Conservation (phyloP, 306 rosid species). For the Acacia crassicarpa region DNA sequence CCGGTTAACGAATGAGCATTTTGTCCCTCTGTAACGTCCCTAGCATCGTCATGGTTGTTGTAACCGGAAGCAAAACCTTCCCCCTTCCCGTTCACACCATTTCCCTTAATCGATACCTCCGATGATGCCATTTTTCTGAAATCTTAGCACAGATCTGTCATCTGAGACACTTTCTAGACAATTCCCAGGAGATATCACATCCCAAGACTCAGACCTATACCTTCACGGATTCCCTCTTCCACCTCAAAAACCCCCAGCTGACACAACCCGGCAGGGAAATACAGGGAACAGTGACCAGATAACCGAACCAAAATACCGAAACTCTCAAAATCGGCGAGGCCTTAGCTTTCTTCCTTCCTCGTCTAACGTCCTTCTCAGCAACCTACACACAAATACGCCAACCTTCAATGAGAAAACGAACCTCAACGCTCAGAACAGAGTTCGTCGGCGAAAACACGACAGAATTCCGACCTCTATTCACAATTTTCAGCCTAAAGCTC, state of each 20-base stretch:
- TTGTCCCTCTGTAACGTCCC: constrained; percentile 39
- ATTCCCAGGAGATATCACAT: constrained; percentile 17
- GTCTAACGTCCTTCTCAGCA: not conserved
- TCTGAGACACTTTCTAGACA: constrained; percentile 28
- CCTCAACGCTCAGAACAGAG: constrained; percentile 21
- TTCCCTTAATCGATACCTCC: constrained; percentile 59
- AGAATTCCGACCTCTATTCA: not conserved
- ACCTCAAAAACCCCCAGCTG: not conserved
- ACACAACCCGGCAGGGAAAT: not conserved
- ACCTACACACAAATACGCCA: not conserved
- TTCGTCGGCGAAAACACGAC: constrained; percentile 2
- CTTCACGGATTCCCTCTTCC: not conserved
- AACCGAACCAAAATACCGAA: not conserved
- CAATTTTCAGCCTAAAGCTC: constrained; percentile 11
- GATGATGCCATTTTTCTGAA: constrained; percentile 58
- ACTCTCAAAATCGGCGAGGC: not conserved
- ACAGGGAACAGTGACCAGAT: not conserved
- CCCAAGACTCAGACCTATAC: not conserved
- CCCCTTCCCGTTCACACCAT: constrained; percentile 43
- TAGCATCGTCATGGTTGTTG: constrained; percentile 38
- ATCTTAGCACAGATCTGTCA: constrained; percentile 74
- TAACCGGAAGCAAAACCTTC: constrained; percentile 42
- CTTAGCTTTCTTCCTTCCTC: not conserved
- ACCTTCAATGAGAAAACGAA: constrained; percentile 3
- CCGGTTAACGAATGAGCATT: constrained; percentile 37